Evolutionary conservation across 352 stramenopile genomes (phyloP), one percentile per base, ranked within the genome.

Genomic region (Phytophthora nicotianae): DNA sequence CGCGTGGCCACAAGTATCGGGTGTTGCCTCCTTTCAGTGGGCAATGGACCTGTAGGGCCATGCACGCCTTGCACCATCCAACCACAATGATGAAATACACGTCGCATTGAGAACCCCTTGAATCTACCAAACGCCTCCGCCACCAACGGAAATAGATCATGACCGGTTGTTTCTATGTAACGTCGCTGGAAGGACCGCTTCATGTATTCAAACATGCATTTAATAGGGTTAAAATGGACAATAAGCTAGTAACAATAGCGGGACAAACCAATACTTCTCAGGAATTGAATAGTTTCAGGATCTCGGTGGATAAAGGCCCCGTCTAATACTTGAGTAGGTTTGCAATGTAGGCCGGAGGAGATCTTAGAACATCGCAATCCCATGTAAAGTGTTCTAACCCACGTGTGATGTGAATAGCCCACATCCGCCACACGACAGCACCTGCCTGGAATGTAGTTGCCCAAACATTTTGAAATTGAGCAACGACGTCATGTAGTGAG

Each of bases 391-490:
- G 41, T 40, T 60, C 20, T 20, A 51, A 32, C n/a, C 32, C 21
- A 35, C 52, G 27, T 5, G 16, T 60, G 23, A 51, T 52, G 19
- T 52, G 52, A 29, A 46, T 60, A 2, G 27, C 26, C 52, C 41
- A 51, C 40, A 51, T 45, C 32, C 41, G 21, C 41, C 40, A 60
- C 23, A 60, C 52, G 24, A 49, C 27, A 13, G 38, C 24, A 29
- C 42, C 42, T 17, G 8, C 8, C 21, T 33, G 21, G 17, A 49
- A 27, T n/a, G 42, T 49, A 33, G 42, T 17, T 45, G n/a, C n/a
- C 38, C 38, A 45, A 24, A 26, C 19, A 20, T 45, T 17, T 45
- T 45, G 38, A 26, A 45, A 5, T 13, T 45, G 16, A 24, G 16
- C 17, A 14, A 49, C 42, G 21, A 49, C n/a, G 19, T 49, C 42